phyloP scores from a whole-genome alignment of 371 early-diverging fungal species.

The Lichtheimia corymbifera region DNA sequence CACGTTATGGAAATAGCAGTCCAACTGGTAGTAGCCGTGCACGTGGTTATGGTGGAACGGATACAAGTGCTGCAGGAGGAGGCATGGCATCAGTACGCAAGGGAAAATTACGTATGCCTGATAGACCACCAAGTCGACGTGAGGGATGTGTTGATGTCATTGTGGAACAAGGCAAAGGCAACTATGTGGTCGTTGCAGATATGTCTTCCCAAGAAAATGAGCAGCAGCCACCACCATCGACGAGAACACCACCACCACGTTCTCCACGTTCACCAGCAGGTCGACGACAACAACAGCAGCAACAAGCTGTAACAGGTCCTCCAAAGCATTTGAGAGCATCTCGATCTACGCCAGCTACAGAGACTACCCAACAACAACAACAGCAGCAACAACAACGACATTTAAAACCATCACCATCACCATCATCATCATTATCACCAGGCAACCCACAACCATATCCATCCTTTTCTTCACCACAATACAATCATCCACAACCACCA shows the following conservation, averaged over 20 bases:
- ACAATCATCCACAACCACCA: not conserved
- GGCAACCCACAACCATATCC: conserved; percentile 11
- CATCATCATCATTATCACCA: not conserved
- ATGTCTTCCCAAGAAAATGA: not conserved
- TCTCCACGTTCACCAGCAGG: not conserved
- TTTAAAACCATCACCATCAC: not conserved
- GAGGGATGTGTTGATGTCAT: conserved; percentile 54
- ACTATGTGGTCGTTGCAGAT: conserved; percentile 37
- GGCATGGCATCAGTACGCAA: not conserved
- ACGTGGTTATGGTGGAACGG: conserved; percentile 19
- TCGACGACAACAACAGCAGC: not conserved
- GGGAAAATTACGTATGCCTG: conserved; percentile 7
- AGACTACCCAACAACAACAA: not conserved
- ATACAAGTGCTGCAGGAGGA: not conserved
- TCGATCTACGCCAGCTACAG: conserved; percentile 2
- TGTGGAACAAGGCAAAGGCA: conserved; percentile 46
- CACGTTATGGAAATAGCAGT: conserved; percentile 13
- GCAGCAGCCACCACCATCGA: not conserved
- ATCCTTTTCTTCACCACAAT: conserved; percentile 6
- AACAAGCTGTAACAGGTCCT: not conserved
- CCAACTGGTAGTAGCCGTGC: conserved; percentile 7
- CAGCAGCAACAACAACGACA: not conserved
- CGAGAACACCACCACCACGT: conserved; percentile 1
- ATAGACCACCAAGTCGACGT: conserved; percentile 15
- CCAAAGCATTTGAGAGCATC: not conserved